These are phyloP conservation scores for Stephanocyclus meneghinianus DNA, from an alignment of 352 stramenopile genomes.

Conservation along the genomic window DNA sequence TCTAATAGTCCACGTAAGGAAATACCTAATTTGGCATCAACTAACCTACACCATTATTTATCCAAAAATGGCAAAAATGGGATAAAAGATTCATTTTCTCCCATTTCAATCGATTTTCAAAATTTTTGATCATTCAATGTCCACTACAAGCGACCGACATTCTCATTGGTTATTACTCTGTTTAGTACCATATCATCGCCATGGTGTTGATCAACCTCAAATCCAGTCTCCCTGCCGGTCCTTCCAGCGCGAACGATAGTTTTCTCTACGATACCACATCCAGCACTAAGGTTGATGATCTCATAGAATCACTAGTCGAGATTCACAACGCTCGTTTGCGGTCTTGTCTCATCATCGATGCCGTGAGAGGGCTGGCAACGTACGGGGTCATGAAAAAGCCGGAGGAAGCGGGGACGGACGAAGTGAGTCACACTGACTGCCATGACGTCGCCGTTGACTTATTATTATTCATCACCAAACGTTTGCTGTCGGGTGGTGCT, in stretches of 20 bases:
- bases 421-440: conserved; percentile 40
- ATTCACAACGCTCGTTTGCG: conserved; percentile 85
- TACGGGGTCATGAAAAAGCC: conserved; percentile 87
- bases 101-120: too few species aligned
- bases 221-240: conserved; percentile 17
- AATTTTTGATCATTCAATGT: background rate
- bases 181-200: background rate
- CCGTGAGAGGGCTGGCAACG: conserved; percentile 84
- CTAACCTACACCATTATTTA: too few species aligned
- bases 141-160: background rate
- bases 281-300: conserved; percentile 83
- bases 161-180: background rate
- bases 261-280: conserved; percentile 89
- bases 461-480: too few species aligned
- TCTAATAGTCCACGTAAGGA: too few species aligned
- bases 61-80: too few species aligned
- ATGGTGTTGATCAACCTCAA: conserved; percentile 53
- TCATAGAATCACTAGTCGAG: conserved; percentile 85
- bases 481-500: background rate
- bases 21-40: too few species aligned
- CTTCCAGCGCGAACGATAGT: conserved; percentile 84
- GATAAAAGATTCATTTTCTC: too few species aligned
- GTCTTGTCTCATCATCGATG: conserved; percentile 83
- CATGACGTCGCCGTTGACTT: background rate
- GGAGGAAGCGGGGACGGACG: conserved; percentile 87